These are phyloP conservation scores for Ailanthus altissimus DNA, from an alignment of 345 rosid genomes.

Conservation along the genomic window DNA sequence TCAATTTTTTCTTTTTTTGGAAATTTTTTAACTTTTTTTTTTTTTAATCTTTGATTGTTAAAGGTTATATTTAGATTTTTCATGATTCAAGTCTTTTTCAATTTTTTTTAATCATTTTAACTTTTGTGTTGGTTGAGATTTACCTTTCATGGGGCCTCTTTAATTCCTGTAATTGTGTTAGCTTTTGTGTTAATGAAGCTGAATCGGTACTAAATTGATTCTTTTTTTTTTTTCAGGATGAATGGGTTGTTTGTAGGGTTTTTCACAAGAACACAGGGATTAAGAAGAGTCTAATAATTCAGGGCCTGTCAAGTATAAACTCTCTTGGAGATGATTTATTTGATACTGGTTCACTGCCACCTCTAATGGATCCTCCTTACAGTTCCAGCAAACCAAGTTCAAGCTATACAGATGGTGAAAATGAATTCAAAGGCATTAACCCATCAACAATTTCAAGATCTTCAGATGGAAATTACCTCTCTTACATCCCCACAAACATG, in stretches of 20 bases:
- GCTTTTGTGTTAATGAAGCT: slow-evolving; percentile 28
- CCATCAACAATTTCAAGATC: slow-evolving; percentile 3
- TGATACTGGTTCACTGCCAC: slow-evolving; percentile 53
- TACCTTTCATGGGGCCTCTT: slow-evolving; percentile 32
- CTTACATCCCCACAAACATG: too few species aligned
- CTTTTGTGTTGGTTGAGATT: slow-evolving; percentile 35
- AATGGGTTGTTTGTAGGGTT: slow-evolving; percentile 97
- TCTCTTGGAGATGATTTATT: slow-evolving; percentile 51
- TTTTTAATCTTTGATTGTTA: not conserved
- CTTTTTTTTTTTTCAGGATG: slow-evolving; percentile 56
- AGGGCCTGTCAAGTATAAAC: slow-evolving; percentile 35
- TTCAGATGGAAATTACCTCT: too few species aligned
- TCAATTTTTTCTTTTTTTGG: not conserved
- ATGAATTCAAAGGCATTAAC: slow-evolving; percentile 34
- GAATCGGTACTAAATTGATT: slow-evolving; percentile 17
- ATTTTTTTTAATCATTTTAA: slow-evolving; percentile 3
- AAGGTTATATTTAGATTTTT: not conserved
- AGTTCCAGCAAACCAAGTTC: slow-evolving; percentile 26
- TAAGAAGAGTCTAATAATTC: slow-evolving; percentile 39
- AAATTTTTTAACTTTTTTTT: too few species aligned
- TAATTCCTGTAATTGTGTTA: too few species aligned
- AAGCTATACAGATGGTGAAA: slow-evolving; percentile 25
- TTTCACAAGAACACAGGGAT: slow-evolving; percentile 71
- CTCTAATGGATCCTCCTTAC: slow-evolving; percentile 45
- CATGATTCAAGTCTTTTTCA: slow-evolving; percentile 3